Percentiles rank a stretch among this genome's conserved stretches.
These are phyloP conservation scores for Trichosporon sp. DNA, from an alignment of 1,284 basidiomycete species.

Conservation along the genomic window DNA sequence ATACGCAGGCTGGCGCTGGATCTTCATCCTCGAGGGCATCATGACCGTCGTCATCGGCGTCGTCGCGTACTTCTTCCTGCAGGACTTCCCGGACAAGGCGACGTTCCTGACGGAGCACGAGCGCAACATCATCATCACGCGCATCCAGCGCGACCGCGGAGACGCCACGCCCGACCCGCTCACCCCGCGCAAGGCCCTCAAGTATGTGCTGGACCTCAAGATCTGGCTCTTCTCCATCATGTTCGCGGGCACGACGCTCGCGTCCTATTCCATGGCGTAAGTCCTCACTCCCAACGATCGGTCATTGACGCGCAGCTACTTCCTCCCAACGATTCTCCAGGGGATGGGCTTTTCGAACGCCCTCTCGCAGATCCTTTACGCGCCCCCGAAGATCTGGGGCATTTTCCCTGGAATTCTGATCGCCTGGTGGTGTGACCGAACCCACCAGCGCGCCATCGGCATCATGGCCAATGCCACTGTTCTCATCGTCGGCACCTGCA, in stretches of 20 bases:
- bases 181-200: conserved; percentile 38
- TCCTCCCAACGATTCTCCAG: conserved; percentile 49
- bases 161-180: conserved; percentile 49
- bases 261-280: conserved; percentile 28
- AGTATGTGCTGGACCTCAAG: conserved; percentile 48
- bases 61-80: conserved; percentile 7
- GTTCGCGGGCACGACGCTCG: conserved; percentile 35
- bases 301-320: too few species aligned
- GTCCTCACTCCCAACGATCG: neutral
- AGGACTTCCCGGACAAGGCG: conserved; percentile 17
- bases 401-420: conserved; percentile 42
- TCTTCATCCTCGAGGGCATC: conserved; percentile 22
- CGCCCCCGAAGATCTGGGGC: conserved; percentile 48
- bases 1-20: conserved; percentile 14
- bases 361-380: conserved; percentile 41
- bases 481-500: conserved; percentile 9
- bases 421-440: conserved; percentile 45
- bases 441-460: neutral
- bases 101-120: conserved; percentile 14
- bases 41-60: conserved; percentile 42
- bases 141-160: conserved; percentile 23
- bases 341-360: conserved; percentile 44
- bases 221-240: conserved; percentile 51
- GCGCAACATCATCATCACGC: conserved; percentile 8
- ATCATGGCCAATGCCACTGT: conserved; percentile 4